A percentile compares a stretch with the other conserved stretches of the same genome.
These are phyloP conservation scores for Rosa lucieae DNA, from an alignment of 306 rosid genomes.

Conservation along the genomic window DNA sequence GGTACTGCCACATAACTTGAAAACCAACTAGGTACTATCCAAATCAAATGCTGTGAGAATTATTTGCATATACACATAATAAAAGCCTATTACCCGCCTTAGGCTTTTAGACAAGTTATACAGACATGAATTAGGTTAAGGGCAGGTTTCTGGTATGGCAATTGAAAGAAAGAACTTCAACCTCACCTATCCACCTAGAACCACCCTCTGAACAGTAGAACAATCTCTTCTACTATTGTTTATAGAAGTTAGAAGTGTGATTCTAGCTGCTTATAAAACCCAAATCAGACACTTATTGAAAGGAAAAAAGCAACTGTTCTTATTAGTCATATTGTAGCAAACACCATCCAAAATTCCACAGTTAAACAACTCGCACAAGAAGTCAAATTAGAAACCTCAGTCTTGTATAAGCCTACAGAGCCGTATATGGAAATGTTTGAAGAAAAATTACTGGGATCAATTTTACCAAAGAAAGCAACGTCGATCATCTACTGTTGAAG, in stretches of 20 bases:
- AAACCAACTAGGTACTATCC: not conserved
- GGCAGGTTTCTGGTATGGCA: not conserved
- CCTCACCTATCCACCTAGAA: not conserved
- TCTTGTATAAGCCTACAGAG: not conserved
- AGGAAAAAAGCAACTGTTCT: not conserved
- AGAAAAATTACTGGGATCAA: not conserved
- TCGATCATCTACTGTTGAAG: not conserved
- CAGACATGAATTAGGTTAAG: too few species aligned
- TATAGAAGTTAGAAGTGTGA: not conserved
- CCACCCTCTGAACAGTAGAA: not conserved
- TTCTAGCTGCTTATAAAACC: not conserved
- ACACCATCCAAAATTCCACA: not conserved
- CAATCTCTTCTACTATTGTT: not conserved
- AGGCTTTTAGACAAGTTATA: not conserved
- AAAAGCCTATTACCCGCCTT: not conserved
- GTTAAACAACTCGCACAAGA: not conserved
- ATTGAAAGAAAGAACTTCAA: conserved; percentile 4
- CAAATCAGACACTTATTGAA: not conserved
- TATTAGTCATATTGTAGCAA: not conserved
- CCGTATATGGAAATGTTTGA: not conserved
- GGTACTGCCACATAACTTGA: not conserved
- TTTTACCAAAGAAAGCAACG: not conserved
- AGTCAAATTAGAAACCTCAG: not conserved
- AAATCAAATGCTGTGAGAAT: not conserved
- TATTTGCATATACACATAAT: not conserved